Conservation (phyloP, 768 basidiomycete genomes). For the Fomitopsis serialis region DNA sequence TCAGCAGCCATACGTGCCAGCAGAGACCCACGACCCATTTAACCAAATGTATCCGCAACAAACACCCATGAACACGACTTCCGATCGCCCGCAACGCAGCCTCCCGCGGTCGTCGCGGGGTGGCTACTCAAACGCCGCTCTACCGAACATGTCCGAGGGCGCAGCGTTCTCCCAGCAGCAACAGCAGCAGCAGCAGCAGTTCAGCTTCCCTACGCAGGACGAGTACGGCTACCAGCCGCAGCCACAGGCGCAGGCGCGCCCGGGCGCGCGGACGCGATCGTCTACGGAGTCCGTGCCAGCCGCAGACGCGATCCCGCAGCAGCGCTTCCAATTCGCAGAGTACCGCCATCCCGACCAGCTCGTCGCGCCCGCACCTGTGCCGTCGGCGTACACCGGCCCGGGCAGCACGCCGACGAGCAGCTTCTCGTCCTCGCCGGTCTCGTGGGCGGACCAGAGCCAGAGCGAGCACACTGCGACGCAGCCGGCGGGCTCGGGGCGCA, state of each 20-base stretch:
- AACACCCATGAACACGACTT: background rate
- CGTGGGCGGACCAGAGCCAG: slow-evolving; percentile 11
- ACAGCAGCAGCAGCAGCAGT: slow-evolving; percentile 4
- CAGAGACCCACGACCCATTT: slow-evolving; percentile 1
- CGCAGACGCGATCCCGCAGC: background rate
- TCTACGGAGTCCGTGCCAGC: too few relatives aligned
- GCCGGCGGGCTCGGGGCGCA: slow-evolving; percentile 1
- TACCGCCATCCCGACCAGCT: slow-evolving; percentile 13
- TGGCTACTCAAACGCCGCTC: slow-evolving; percentile 2
- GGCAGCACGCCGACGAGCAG: slow-evolving; percentile 10
- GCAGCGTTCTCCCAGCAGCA: slow-evolving; percentile 6
- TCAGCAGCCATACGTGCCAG: slow-evolving; percentile 6
- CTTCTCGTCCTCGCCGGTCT: slow-evolving; percentile 11
- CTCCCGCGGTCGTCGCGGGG: slow-evolving; percentile 8
- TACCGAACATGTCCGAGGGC: slow-evolving; percentile 2
- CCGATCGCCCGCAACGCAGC: slow-evolving; percentile 12
- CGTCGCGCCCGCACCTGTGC: background rate
- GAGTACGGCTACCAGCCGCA: background rate
- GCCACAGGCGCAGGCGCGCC: background rate
- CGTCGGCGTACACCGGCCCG: background rate
- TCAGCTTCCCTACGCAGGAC: background rate
- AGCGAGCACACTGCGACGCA: slow-evolving; percentile 2
- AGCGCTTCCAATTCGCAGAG: slow-evolving; percentile 12
- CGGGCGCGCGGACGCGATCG: too few relatives aligned
- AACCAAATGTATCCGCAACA: slow-evolving; percentile 6